These are phyloP conservation scores for Podila epicladia DNA, from an alignment of 192 early-diverging fungal genomes.

Conservation along the genomic window DNA sequence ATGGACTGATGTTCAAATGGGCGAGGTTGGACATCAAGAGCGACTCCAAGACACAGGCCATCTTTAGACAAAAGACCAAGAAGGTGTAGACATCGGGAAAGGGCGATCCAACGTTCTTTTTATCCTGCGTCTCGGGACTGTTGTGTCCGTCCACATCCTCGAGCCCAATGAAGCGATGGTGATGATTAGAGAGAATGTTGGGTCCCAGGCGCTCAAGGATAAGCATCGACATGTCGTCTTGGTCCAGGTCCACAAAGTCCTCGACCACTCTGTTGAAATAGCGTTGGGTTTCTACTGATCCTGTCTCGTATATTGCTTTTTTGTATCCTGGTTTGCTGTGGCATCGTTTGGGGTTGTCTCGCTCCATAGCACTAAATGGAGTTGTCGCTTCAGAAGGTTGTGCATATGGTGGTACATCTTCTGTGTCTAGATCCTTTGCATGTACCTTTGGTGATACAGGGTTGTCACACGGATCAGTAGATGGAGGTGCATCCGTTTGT, in stretches of 20 bases:
- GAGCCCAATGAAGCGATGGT: slow-evolving; percentile 29
- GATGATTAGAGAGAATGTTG: slow-evolving; percentile 27
- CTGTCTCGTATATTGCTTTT: slow-evolving; percentile 19
- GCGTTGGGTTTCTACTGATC: slow-evolving; percentile 24
- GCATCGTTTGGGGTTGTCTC: not conserved
- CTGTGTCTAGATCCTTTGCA: not conserved
- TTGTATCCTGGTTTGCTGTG: slow-evolving; percentile 13
- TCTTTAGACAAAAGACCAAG: slow-evolving; percentile 37
- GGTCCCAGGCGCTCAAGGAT: slow-evolving; percentile 34
- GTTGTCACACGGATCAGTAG: not conserved
- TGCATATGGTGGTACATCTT: not conserved
- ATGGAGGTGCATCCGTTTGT: not conserved
- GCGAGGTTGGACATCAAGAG: slow-evolving; percentile 18
- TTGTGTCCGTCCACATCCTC: slow-evolving; percentile 20
- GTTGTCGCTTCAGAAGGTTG: not conserved
- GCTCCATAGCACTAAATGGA: not conserved
- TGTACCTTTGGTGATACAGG: not conserved
- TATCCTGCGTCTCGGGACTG: slow-evolving; percentile 9
- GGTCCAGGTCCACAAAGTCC: slow-evolving; percentile 37
- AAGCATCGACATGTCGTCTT: slow-evolving; percentile 36
- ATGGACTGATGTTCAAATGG: slow-evolving; percentile 36
- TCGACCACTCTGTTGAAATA: slow-evolving; percentile 41
- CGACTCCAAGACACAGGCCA: slow-evolving; percentile 31
- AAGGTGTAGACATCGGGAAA: slow-evolving; percentile 42
- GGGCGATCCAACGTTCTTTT: slow-evolving; percentile 22